phyloP scores from a whole-genome alignment of 176 grass and related monocot species.

The Rhipidocladum racemiflorum region DNA sequence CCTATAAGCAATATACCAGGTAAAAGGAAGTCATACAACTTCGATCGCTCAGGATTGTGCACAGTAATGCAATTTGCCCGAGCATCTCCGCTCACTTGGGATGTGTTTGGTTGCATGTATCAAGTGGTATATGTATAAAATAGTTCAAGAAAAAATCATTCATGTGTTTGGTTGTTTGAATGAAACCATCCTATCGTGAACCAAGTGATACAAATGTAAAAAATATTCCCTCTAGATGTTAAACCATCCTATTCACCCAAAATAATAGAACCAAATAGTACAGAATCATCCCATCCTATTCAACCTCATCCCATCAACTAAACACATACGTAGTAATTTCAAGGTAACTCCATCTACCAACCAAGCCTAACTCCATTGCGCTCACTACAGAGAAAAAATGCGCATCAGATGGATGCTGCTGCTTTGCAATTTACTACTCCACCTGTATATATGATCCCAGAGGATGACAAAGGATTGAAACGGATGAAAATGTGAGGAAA shows the following conservation, averaged over 20 bases:
- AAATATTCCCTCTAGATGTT: no score
- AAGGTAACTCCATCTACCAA: not conserved
- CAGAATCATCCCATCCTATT: no score
- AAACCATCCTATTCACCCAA: no score
- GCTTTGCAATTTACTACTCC: conserved; percentile 19
- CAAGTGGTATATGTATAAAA: no score
- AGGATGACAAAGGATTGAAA: conserved; percentile 4
- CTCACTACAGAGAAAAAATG: not conserved
- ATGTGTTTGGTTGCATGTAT: no score
- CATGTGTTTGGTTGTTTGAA: no score
- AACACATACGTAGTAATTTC: no score
- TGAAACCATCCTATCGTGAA: no score
- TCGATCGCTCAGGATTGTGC: not conserved
- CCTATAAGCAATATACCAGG: not conserved
- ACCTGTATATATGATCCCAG: not conserved
- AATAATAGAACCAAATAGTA: no score
- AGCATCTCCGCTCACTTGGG: not conserved
- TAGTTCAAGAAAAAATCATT: no score
- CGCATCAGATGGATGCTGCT: not conserved
- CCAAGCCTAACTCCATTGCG: not conserved
- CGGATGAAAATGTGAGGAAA: not conserved
- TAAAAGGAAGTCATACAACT: not conserved
- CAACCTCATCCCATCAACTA: no score
- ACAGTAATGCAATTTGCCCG: not conserved
- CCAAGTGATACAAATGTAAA: no score